Conservation (phyloP, 495 filamentous ascomycete species). For the Penicilliopsis zonata region DNA sequence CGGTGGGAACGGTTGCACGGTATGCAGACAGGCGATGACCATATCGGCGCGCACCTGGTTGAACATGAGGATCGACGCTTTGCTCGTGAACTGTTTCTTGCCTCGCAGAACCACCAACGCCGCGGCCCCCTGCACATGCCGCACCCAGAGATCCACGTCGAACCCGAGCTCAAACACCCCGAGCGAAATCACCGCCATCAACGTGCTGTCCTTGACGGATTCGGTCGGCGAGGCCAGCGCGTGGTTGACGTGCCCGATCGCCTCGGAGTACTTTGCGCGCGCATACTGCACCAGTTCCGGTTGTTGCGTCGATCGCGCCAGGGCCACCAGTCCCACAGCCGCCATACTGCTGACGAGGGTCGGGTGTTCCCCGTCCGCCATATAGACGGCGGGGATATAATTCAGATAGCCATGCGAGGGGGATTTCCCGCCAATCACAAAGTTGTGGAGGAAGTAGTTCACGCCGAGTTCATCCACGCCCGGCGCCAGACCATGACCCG, state of each 20-base stretch:
- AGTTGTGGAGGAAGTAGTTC: constrained; percentile 25
- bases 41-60: no score
- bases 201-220: constrained; percentile 43
- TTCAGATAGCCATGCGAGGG: constrained; percentile 22
- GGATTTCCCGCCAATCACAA: constrained; percentile 11
- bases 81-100: no score
- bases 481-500: no score
- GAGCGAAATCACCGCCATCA: no score
- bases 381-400: constrained; percentile 14
- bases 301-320: constrained; percentile 20
- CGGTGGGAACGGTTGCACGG: no score
- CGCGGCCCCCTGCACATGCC: no score
- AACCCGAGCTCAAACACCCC: no score
- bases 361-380: constrained; percentile 14
- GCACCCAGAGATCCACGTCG: no score
- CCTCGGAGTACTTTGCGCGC: constrained; percentile 27
- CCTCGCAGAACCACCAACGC: no score
- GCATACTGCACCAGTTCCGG: constrained; percentile 21
- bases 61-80: no score
- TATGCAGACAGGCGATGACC: no score
- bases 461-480: constrained; percentile 15
- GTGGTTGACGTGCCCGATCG: constrained; percentile 28
- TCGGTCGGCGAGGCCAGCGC: constrained; percentile 38
- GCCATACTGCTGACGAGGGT: constrained; percentile 27
- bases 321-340: constrained; percentile 30